Conservation (phyloP, 2,329 filamentous ascomycete species). For the Sarocladium brachiariae region DNA sequence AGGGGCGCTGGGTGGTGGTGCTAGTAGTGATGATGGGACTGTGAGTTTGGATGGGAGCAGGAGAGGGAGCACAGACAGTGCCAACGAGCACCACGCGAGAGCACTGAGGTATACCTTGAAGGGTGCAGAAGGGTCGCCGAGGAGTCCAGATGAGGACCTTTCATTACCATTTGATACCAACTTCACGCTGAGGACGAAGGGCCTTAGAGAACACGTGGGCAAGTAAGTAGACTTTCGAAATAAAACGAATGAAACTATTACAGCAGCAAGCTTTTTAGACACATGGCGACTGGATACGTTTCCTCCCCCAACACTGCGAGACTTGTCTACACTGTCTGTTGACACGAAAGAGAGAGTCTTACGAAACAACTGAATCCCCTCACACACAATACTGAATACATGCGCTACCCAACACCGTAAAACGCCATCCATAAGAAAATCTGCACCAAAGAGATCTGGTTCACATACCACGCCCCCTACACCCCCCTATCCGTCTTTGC, state of each 20-base stretch:
- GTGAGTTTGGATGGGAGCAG: constrained; percentile 32
- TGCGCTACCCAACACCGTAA: no score
- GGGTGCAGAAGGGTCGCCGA: constrained; percentile 17
- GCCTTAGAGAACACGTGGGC: constrained; percentile 42
- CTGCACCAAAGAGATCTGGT: no score
- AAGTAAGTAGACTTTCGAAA: constrained; percentile 15
- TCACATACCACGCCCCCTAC: no score
- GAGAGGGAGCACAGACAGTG: constrained; percentile 37
- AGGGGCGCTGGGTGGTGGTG: neutral
- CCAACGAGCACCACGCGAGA: constrained; percentile 32
- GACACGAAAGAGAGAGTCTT: no score
- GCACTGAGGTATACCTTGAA: constrained; percentile 28
- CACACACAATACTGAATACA: no score
- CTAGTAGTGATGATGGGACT: constrained; percentile 33
- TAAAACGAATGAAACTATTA: neutral
- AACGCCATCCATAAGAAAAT: no score
- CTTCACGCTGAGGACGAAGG: constrained; percentile 49
- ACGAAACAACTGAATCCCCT: no score
- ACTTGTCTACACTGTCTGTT: no score
- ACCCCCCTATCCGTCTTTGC: constrained; percentile 33
- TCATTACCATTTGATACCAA: constrained; percentile 41
- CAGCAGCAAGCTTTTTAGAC: no score
- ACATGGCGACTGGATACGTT: no score
- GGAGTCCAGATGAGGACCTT: constrained; percentile 20
- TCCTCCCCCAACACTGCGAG: no score